Base-by-base conservation (phyloP, 1,139 yeast species). In the Spathaspora jeffriesii region DNA sequence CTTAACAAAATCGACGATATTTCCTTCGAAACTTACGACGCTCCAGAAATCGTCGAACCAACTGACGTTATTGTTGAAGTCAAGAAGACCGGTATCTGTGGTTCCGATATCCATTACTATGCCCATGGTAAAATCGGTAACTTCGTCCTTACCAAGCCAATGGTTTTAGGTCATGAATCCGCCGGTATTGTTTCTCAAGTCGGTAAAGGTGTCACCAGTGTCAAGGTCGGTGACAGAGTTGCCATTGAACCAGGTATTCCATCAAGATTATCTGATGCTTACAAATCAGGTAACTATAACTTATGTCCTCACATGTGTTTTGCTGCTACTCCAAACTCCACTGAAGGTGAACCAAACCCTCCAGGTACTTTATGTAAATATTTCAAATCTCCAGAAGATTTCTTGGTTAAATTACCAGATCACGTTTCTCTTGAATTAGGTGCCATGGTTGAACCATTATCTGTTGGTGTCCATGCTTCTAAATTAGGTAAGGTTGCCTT, bases 381-480 rank as follows among this genome's bases (percentile, higher is more conserved):
- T 68, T 88, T 77, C 65, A 67, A 82, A 55, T 75, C 85, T 41
- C 96, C 96, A n/a, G 92, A 87, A 58, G 96, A 88, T 63, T 89
- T 85, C 65, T 80, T 89, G 63, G 85, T 84, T 57, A 86, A 85
- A 65, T 73, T 90, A 50, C 96, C 96, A 7, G 89, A 84, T 32
- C 76, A 81, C 57, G 88, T 90, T 28, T 74, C 88, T 4, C 79
- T 85, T 53, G 96, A 89, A 64, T 85, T 88, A 68, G 97, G 96
- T 51, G 96, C 97, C 1, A 67, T 90, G 63, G 88, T 87, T 36
- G 97, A 91, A 70, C 97, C 97, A 34, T 71, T 90, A 58, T 77
- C 89, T 23, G 97, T 91, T 42, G 96, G 89, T 36, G 89, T 91
- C 10, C 96, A 89, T 58, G 93, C 93, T 4, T 77, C 84, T 50